Evolutionary conservation across 352 stramenopile species (phyloP), one percentile per base, ranked within the genome.

Genomic region (Phytophthora sp.): DNA sequence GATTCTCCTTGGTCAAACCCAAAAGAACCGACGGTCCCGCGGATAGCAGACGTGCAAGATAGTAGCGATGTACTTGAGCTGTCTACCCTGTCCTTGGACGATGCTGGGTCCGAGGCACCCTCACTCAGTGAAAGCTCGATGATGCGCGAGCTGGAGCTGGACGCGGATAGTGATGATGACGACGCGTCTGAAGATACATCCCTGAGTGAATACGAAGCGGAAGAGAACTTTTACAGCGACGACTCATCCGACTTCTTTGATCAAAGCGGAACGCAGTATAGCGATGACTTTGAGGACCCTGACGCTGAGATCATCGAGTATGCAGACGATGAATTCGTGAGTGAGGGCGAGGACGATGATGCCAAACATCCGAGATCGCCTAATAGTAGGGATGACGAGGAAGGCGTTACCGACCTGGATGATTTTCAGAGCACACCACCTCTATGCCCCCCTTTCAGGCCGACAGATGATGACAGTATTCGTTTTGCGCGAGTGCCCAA

Each of bases 201-300:
- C 1, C 62, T 78, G 39, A 91, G 82, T 67, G 80, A 90, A 27
- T 92, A 89, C 64, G 86, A 89, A 21, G 82, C 75, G 0, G 83
- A 93, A 53, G 86, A 94, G 49, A 94, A 92, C 59, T 93, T 89
- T 60, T 94, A 94, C 74, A 92, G 82, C 44, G 84, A 92, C 50
- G 78, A 88, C 63, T 91, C 82, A 32, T 73, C 63, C 5, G 84
- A 92, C 41, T 84, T 88, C 59, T 83, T 83, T 12, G 81, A 84
- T 27, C 76, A 87, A 23, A 82, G 84, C 50, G 80, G 83, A 5
- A 84, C 75, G 5, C 81, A 88, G 44, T 92, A 92, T 69, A 94
- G 84, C 62, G 84, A 94, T 28, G 86, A 94, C 52, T 93, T 91
- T 58, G 86, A 94, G 49, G 82, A 92, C 44, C 59, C 71, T 0